Conservation (phyloP, 257 asterid species). For the Verbascum thapsus region DNA sequence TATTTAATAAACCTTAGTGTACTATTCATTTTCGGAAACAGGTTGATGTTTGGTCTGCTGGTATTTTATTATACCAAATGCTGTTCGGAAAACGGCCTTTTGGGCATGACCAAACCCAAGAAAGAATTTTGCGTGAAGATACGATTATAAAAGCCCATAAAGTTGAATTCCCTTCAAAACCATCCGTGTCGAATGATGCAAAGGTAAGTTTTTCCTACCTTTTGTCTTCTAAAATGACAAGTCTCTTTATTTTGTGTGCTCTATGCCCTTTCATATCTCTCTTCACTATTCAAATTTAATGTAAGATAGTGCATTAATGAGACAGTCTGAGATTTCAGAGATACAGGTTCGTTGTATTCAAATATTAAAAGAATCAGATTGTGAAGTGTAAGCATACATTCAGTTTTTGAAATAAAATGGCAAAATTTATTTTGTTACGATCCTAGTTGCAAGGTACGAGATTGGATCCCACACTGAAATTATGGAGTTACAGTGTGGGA, state of each 20-base stretch:
- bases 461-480: too few relatives aligned
- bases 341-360: not conserved
- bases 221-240: not conserved
- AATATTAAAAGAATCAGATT: not conserved
- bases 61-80: conserved; percentile 92
- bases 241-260: not conserved
- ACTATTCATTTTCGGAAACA: conserved; percentile 37
- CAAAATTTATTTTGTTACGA: too few relatives aligned
- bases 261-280: not conserved
- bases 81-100: conserved; percentile 93
- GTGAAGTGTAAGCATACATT: too few relatives aligned
- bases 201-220: conserved; percentile 48
- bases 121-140: conserved; percentile 93
- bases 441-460: too few relatives aligned
- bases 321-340: not conserved
- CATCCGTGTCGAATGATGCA: conserved; percentile 88
- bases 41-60: conserved; percentile 99
- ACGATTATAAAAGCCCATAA: conserved; percentile 92
- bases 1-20: not conserved
- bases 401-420: too few relatives aligned
- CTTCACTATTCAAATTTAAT: not conserved
- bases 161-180: conserved; percentile 94
- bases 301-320: not conserved
- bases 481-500: too few relatives aligned
- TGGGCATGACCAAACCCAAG: conserved; percentile 97